phyloP scores from a whole-genome alignment of 768 basidiomycete species.

The Melanogaster broomeanus region DNA sequence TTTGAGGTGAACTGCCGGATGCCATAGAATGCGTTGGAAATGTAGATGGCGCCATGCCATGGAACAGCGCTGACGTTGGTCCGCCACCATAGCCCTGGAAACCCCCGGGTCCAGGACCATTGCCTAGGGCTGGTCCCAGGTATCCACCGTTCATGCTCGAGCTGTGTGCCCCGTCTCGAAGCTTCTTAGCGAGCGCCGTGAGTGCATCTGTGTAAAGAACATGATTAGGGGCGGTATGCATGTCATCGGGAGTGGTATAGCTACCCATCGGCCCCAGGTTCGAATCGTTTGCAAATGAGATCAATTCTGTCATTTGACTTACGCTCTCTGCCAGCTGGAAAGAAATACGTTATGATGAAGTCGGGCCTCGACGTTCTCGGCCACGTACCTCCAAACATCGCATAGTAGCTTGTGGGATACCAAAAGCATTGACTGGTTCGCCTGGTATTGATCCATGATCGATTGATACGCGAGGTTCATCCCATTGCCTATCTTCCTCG shows the following conservation, averaged over 20 bases:
- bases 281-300: conserved; percentile 57
- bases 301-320: conserved; percentile 76
- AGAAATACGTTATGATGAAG: conserved; percentile 6
- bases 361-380: not conserved
- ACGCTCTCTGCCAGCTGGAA: conserved; percentile 78
- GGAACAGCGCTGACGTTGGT: conserved; percentile 48
- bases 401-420: conserved; percentile 89
- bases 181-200: conserved; percentile 37
- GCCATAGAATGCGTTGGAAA: conserved; percentile 46
- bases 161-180: conserved; percentile 34
- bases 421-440: conserved; percentile 86
- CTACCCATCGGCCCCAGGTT: conserved; percentile 66
- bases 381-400: conserved; percentile 73
- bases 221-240: conserved; percentile 24
- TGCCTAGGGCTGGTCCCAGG: conserved; percentile 14
- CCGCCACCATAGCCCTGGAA: conserved; percentile 27
- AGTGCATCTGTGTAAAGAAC: conserved; percentile 45
- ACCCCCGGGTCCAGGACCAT: conserved; percentile 20
- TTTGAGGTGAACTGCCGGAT: conserved; percentile 51
- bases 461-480: conserved; percentile 63
- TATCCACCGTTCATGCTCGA: conserved; percentile 16
- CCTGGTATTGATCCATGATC: conserved; percentile 69
- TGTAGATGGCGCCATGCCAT: conserved; percentile 39
- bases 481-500: conserved; percentile 65
- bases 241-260: conserved; percentile 33